These are phyloP conservation scores for Mesembryanthemum crystallinum DNA, from an alignment of 148 eudicot species.

Conservation along the genomic window DNA sequence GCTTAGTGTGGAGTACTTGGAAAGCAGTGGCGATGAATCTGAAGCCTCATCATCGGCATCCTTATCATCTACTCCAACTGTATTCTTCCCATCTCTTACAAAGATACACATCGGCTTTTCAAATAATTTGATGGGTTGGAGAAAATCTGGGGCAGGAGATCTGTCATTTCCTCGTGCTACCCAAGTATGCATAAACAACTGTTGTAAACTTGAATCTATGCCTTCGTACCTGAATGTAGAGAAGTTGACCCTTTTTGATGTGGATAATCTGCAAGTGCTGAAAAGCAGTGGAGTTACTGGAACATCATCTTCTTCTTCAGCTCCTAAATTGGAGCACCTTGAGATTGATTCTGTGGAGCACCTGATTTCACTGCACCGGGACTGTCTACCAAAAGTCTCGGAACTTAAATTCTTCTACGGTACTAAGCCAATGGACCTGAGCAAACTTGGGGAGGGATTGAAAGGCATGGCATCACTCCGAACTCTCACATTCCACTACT, in stretches of 20 bases:
- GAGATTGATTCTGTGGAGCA: not conserved
- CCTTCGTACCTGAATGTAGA: slow-evolving; percentile 8
- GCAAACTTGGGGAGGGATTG: not conserved
- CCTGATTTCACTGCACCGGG: not conserved
- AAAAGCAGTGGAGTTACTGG: not conserved
- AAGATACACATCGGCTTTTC: no score
- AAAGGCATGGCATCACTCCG: not conserved
- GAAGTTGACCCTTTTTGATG: not conserved
- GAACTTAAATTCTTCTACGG: not conserved
- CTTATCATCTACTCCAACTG: not conserved
- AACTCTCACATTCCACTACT: not conserved
- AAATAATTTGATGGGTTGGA: not conserved
- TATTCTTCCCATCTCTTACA: slow-evolving; percentile 4
- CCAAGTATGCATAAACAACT: not conserved
- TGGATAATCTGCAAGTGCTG: not conserved
- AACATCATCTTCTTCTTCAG: not conserved
- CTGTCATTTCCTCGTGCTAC: not conserved
- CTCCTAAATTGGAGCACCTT: not conserved
- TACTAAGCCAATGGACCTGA: not conserved
- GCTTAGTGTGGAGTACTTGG: not conserved
- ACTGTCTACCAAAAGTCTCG: not conserved
- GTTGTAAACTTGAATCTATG: not conserved
- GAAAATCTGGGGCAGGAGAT: not conserved
- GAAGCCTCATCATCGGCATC: not conserved
- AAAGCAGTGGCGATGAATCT: not conserved